Evolutionary conservation across 352 stramenopile genomes (phyloP), one percentile per base, ranked within the genome.

Genomic region (Pythium dissotocum): DNA sequence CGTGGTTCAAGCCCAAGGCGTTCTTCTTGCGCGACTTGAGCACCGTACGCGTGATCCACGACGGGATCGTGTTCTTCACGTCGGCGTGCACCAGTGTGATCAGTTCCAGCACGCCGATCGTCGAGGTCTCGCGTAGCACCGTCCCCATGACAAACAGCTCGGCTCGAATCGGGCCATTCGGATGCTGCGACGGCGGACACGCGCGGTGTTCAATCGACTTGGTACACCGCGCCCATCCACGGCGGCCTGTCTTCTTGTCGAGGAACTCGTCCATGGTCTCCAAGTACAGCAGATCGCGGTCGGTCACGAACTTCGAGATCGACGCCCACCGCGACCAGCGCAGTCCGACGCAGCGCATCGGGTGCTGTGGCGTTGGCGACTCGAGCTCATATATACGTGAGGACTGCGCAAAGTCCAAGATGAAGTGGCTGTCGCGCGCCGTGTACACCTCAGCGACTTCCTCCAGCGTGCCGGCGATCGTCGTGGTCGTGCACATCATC

Each of bases 201-300:
- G 69, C 76, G 44, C 77, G 70, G 63, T 91, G 83, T 61, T 88
- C 78, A 56, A 90, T 75, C 12, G 85, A 93, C 26, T 83, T 81
- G 36, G 83, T 85, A 42, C 77, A 79, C 2, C 85, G 82, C 8
- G 83, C 83, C 85, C 85, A 93, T 38, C 85, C 82, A 21, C 80
- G 82, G 49, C 75, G 72, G 7, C 82, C 83, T 12, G 77, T 82
- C 56, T 76, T 79, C 33, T 65, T 73, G 65, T 91, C 83, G 32
- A 82, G 69, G 64, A 91, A 93, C 61, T 77, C 75, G 64, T 91
- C 77, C 80, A 90, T 90, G 67, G 76, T 81, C 61, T 91, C 83
- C 42, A 89, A 53, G 54, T 80, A 85, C 32, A 85, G 75, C 49
- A 89, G 48, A 67, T 91, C 83, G 36, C 81, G 75, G 51, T 82